A percentile compares a stretch with the other conserved stretches of the same genome.
These are phyloP conservation scores for Metschnikowia kofuensis DNA, from an alignment of 805 yeast genomes.

Conservation along the genomic window DNA sequence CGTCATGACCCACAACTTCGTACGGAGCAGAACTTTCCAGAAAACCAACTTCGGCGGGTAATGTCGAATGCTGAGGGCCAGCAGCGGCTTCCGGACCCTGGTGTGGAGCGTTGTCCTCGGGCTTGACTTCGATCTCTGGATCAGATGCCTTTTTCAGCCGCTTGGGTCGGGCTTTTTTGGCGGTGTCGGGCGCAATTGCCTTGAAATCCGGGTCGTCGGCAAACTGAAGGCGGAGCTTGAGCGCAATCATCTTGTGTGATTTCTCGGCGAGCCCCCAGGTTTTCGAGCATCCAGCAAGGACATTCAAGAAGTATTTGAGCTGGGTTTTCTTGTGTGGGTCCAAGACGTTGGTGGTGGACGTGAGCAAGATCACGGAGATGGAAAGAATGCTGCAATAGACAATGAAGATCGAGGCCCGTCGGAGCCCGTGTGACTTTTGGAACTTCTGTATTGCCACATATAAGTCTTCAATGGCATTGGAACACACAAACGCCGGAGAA, in stretches of 20 bases:
- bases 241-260: slow-evolving; percentile 40
- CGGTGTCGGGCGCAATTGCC: not conserved
- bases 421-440: slow-evolving; percentile 36
- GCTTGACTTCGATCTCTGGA: not conserved
- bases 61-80: not conserved
- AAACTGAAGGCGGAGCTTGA: slow-evolving; percentile 27
- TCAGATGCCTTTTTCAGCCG: not conserved
- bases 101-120: not conserved
- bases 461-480: slow-evolving; percentile 41
- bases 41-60: not conserved
- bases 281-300: slow-evolving; percentile 39
- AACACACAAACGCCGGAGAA: slow-evolving; percentile 35
- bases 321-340: slow-evolving; percentile 25
- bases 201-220: slow-evolving; percentile 14
- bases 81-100: not conserved
- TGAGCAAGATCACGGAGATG: slow-evolving; percentile 39
- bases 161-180: slow-evolving; percentile 2
- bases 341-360: slow-evolving; percentile 27
- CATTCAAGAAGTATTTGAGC: slow-evolving; percentile 39
- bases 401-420: slow-evolving; percentile 44
- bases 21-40: slow-evolving; percentile 1
- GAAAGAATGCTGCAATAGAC: slow-evolving; percentile 48
- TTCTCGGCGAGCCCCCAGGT: slow-evolving; percentile 49
- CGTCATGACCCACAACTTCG: not conserved
- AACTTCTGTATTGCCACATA: slow-evolving; percentile 38